Base-by-base conservation (phyloP, 1,284 basidiomycete genomes). In the Naganishia cerealis region DNA sequence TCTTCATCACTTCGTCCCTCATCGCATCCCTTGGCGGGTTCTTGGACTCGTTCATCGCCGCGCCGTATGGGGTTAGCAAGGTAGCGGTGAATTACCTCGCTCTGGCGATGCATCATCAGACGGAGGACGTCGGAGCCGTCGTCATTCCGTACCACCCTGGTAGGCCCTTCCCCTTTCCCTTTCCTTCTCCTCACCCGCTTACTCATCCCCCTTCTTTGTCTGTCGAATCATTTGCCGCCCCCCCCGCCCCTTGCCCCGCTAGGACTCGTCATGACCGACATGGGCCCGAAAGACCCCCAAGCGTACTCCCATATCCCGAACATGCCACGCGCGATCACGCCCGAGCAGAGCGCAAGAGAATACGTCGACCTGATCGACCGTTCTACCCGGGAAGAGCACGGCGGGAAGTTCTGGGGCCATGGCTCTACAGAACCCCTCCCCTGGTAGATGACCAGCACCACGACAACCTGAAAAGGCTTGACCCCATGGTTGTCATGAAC, bases 31-130 rank as follows among this genome's bases (percentile, higher is more conserved):
- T 48, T 1, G 43, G 69, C 39, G 50, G 36, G 4, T 57, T 57
- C 1, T 38, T 57, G 7, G 26, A 33, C 24, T 54, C 61, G 5
- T 65, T 52, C 21, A 9, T 38, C 1, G 36, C 33, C 4, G 50
- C 42, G 16, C 53, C 71, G 21, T 74, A 74, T 57, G 68, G 70
- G 6, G 57, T 58, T 15, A 70, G 66, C 43, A 74, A 74, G 57
- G 72, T 67, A 16, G 72, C 71, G 0, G 59, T 69, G 12, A 74
- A 74, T 54, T 70, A 58, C 46, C 2, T 74, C 16, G 58, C 57
- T 21, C 48, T 53, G 3, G 71, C 66, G 58, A 68, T 74, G 33
- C 67, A 69, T 43, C 39, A 54, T 26, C 70, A 73, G 42, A 46
- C 36, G 24, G 65, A 67, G 33, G 57, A 67, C 7, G 53, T 48